phyloP scores from a whole-genome alignment of 371 early-diverging fungal species.

The Rhizopus arrhizus region DNA sequence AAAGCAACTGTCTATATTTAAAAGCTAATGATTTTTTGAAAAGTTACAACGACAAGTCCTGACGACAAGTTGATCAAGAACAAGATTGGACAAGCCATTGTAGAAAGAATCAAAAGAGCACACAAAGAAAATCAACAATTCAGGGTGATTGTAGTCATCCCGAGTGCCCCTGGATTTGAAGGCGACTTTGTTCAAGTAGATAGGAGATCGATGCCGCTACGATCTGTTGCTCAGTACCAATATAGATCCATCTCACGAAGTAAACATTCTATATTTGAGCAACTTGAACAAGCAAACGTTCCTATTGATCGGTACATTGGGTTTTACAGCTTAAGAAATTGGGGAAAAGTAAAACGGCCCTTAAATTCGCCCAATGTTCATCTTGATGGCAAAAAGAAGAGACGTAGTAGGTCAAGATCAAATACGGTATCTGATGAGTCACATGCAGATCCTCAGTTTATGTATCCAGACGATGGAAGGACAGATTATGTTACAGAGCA shows the following conservation, averaged over 20 bases:
- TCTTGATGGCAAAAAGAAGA: not conserved
- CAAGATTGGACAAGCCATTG: conserved; percentile 65
- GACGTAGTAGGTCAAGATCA: not conserved
- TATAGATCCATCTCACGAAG: conserved; percentile 81
- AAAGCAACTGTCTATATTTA: not conserved
- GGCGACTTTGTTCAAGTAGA: conserved; percentile 71
- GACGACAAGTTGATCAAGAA: conserved; percentile 48
- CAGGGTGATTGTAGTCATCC: conserved; percentile 84
- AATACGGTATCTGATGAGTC: conserved; percentile 3
- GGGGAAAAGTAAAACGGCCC: conserved; percentile 50
- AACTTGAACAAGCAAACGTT: conserved; percentile 64
- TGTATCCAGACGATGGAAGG: conserved; percentile 15
- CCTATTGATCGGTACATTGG: conserved; percentile 73
- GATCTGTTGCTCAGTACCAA: conserved; percentile 78
- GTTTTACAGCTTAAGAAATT: conserved; percentile 78
- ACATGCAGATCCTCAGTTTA: not conserved
- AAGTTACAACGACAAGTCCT: conserved; percentile 48
- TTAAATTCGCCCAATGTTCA: not conserved
- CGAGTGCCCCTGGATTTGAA: conserved; percentile 89
- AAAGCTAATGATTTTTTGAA: not conserved
- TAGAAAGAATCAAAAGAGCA: conserved; percentile 79
- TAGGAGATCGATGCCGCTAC: conserved; percentile 41
- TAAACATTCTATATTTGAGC: conserved; percentile 67
- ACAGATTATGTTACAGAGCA: conserved; percentile 69
- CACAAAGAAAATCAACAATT: conserved; percentile 68